Base-by-base conservation (phyloP, 73 alveolate genomes). In the Paramecium tetraurelia region DNA sequence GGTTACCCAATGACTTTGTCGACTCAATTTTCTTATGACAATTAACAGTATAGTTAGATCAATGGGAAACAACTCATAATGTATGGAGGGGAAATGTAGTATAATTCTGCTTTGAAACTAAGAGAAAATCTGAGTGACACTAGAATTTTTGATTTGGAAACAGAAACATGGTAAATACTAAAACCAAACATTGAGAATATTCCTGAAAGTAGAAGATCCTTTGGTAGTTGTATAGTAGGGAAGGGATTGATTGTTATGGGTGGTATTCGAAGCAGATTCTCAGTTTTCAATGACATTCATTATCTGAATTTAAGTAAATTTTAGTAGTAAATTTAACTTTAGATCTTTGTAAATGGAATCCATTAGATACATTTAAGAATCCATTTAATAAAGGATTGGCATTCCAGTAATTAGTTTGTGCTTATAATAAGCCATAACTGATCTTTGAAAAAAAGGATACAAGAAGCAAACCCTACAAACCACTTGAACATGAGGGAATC, bases 141-240 rank as follows among this genome's bases (percentile, higher is more conserved):
- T 20, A 80, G 75, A 80, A 22, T 80, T 10, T 48, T 80, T 44
- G 57, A 80, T 80, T 27, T 80, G 7, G 90, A 80, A 20, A 43
- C 70, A 43, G n/a, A 44, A 24, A 31, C 70, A 5, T 80, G 90
- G 90, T 20, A 31, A 31, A 4, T 44, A 8, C 16, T 80, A 3
- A 80, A 80, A 35, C 90, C 90, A 6, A 80, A 80, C 16, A 43
- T 80, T 20, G 90, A 80, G 38, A 24, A 43, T 21, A 80, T 80
- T n/a, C 90, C 90, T 38, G 90, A 80, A 44, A 44, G 76, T 20
- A 80, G 90, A 43, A 80, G 75, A 80, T 80, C 76, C 2, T 80
- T 80, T 44, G 90, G 90, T 41, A 80, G 90, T 18, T 80, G 90
- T n/a, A 43, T 80, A 3, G 72, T 80, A 24, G 90, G 76, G 12